These are phyloP conservation scores for Blastobotrys capitulatus DNA, from an alignment of 1,139 yeast genomes.

Conservation along the genomic window DNA sequence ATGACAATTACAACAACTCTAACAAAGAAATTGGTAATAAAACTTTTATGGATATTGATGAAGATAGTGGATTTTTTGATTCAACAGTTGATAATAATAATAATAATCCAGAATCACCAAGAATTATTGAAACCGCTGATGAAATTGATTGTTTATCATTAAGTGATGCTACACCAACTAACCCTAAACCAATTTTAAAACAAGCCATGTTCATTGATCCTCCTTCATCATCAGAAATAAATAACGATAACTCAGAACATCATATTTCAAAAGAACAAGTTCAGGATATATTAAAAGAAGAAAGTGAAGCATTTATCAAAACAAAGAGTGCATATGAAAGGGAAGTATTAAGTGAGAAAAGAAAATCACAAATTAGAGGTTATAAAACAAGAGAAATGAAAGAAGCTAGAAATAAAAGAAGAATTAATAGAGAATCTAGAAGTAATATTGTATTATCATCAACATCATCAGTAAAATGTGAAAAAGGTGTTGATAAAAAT, in stretches of 20 bases:
- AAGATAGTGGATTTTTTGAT: neutral
- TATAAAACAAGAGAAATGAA: slow-evolving; percentile 15
- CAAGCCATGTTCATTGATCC: neutral
- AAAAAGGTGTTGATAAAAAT: slow-evolving; percentile 7
- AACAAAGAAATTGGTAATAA: no score
- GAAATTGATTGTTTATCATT: neutral
- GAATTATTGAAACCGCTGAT: neutral
- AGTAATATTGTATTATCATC: no score
- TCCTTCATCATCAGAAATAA: neutral
- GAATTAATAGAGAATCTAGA: slow-evolving; percentile 4
- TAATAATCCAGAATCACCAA: slow-evolving; percentile 5
- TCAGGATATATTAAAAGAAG: slow-evolving; percentile 6
- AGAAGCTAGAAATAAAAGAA: slow-evolving; percentile 14
- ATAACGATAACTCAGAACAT: neutral
- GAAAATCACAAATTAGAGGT: slow-evolving; percentile 9
- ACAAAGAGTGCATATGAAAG: slow-evolving; percentile 5
- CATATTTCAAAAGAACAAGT: neutral
- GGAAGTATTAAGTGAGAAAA: slow-evolving; percentile 4
- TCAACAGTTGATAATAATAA: neutral
- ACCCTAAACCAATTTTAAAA: neutral
- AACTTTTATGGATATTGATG: neutral
- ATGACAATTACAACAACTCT: neutral
- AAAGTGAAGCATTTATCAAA: slow-evolving; percentile 14
- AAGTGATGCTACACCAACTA: neutral
- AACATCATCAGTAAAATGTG: neutral